Evolutionary conservation across 805 yeast species (phyloP).

Genomic region (Schwanniomyces yamadae): DNA sequence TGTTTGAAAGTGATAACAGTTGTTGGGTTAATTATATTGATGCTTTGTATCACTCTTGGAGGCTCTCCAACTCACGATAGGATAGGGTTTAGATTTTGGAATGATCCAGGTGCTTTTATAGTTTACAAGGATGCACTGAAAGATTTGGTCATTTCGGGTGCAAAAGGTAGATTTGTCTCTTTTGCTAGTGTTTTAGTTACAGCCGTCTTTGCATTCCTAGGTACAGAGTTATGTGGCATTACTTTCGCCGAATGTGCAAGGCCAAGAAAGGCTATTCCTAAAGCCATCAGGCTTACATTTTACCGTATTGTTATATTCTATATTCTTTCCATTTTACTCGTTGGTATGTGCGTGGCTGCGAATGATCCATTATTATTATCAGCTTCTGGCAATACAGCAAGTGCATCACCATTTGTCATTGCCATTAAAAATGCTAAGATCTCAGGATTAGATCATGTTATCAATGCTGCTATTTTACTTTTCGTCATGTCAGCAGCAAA

Average conservation of each 20-base stretch:
- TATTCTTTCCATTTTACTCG: constrained; percentile 55
- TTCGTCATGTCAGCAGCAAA: constrained; percentile 82
- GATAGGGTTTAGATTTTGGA: constrained; percentile 71
- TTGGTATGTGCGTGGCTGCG: constrained; percentile 69
- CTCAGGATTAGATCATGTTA: constrained; percentile 64
- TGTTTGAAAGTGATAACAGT: constrained; percentile 63
- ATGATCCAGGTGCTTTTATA: constrained; percentile 61
- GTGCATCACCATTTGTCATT: constrained; percentile 82
- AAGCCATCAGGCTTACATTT: constrained; percentile 67
- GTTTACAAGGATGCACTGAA: constrained; percentile 45
- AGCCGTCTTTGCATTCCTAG: constrained; percentile 69
- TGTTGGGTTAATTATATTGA: constrained; percentile 62
- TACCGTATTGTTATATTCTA: constrained; percentile 69
- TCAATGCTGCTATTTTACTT: constrained; percentile 74
- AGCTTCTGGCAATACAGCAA: constrained; percentile 56
- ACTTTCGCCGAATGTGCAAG: constrained; percentile 72
- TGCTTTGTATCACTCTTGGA: constrained; percentile 68
- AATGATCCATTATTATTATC: constrained; percentile 49
- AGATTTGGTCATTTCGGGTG: constrained; percentile 36
- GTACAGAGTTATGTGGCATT: constrained; percentile 69
- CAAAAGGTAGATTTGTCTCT: constrained; percentile 57
- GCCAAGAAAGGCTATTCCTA: constrained; percentile 66
- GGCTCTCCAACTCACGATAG: constrained; percentile 78
- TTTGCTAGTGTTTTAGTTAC: constrained; percentile 62
- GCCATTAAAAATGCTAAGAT: constrained; percentile 72